phyloP scores from a whole-genome alignment of 768 basidiomycete genomes.

The Paxillus ammoniavirescens region DNA sequence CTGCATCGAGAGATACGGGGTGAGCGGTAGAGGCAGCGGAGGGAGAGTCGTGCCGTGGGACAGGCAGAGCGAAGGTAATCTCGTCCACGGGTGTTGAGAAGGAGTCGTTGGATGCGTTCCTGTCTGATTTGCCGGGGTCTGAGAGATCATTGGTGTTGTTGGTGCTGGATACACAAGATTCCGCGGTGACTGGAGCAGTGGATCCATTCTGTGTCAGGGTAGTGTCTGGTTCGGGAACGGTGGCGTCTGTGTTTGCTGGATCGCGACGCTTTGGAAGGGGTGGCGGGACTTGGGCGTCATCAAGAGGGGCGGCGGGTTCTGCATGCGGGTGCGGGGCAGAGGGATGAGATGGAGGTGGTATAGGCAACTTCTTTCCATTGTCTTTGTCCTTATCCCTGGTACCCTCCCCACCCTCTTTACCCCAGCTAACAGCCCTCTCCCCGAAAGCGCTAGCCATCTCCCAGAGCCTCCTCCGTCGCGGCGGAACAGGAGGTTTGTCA shows the following conservation, averaged over 20 bases:
- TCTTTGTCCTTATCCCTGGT: conserved; percentile 31
- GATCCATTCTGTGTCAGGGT: not conserved
- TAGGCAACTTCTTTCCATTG: conserved; percentile 11
- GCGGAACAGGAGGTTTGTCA: conserved; percentile 61
- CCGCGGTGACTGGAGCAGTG: not conserved
- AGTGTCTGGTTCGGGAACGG: not conserved
- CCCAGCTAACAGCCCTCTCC: conserved; percentile 59
- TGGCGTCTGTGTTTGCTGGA: conserved; percentile 12
- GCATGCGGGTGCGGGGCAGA: conserved; percentile 20
- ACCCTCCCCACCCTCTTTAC: conserved; percentile 33
- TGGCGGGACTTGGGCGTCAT: conserved; percentile 33
- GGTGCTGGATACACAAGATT: not conserved
- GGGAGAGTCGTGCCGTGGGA: conserved; percentile 3
- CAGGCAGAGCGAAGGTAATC: conserved; percentile 14
- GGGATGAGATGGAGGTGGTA: conserved; percentile 26
- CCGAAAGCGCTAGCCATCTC: conserved; percentile 64
- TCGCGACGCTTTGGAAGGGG: conserved; percentile 50
- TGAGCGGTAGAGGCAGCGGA: not conserved
- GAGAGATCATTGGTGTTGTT: conserved; percentile 1
- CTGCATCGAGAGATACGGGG: conserved; percentile 10
- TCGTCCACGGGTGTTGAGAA: conserved; percentile 23
- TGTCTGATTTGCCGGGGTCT: conserved; percentile 8
- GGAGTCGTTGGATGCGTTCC: conserved; percentile 10
- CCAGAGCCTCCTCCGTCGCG: conserved; percentile 63
- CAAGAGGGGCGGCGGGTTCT: conserved; percentile 12